A percentile compares a stretch with the other conserved stretches of the same genome.
Evolutionary conservation across 208 protist species (phyloP).

Genomic region (Acanthamoeba lenticulata): DNA sequence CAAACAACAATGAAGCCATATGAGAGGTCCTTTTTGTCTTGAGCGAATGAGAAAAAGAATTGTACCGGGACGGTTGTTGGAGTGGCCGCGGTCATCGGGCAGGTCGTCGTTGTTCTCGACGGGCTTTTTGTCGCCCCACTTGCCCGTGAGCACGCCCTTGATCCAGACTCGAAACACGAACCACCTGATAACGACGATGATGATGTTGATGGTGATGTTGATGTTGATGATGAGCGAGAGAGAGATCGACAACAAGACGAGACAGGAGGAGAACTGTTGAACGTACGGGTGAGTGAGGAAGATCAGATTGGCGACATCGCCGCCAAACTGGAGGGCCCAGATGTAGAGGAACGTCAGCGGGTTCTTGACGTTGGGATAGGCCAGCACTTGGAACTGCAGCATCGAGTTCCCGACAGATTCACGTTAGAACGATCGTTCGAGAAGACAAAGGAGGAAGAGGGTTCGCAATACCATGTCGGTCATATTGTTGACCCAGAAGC

Average conservation of each 20-base stretch:
- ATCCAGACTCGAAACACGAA: conserved; percentile 49
- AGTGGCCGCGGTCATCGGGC: conserved; percentile 72
- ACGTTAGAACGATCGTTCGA: background rate
- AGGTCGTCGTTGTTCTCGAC: conserved; percentile 40
- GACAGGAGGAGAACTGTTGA: background rate
- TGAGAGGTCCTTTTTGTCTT: too few species aligned
- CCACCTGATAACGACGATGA: background rate
- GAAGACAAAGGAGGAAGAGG: background rate
- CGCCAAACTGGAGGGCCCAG: conserved; percentile 30
- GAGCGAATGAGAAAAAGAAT: background rate
- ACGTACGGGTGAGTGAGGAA: conserved; percentile 70
- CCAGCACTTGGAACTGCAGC: conserved; percentile 59
- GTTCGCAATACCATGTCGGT: conserved; percentile 19
- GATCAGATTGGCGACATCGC: conserved; percentile 72
- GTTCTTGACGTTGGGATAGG: conserved; percentile 65
- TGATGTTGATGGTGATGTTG: too few species aligned
- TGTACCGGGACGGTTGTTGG: conserved; percentile 63
- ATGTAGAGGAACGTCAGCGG: conserved; percentile 65
- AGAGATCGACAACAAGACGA: background rate
- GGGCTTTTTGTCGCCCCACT: background rate
- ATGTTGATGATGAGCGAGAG: background rate
- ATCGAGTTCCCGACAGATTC: background rate
- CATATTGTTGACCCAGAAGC: conserved; percentile 76
- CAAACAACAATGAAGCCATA: too few species aligned
- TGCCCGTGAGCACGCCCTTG: conserved; percentile 44